A percentile compares a stretch with the other conserved stretches of the same genome.
Evolutionary conservation across 75 land plant species (phyloP).

Genomic region (Pseudotsuga menziesii): DNA sequence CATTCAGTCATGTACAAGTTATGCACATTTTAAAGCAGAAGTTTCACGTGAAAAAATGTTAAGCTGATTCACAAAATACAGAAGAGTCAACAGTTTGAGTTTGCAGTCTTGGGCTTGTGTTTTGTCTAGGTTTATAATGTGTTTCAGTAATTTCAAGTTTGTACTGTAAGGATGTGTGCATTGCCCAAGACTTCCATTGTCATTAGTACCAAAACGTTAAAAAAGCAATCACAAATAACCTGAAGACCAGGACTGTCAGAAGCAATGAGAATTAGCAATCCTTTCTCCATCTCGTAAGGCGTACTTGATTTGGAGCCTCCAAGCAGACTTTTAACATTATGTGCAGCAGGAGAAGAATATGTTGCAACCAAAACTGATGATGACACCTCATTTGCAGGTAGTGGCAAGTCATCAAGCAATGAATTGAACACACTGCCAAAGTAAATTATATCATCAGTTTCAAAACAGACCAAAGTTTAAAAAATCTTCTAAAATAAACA

Average conservation of each 20-base stretch:
- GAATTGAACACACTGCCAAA: conserved; percentile 75
- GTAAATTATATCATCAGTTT: not conserved
- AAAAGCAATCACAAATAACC: conserved; percentile 31
- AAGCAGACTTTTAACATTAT: conserved; percentile 44
- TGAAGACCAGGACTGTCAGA: conserved; percentile 83
- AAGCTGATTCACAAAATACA: not conserved
- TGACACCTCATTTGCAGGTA: conserved; percentile 69
- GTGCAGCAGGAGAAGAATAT: conserved; percentile 29
- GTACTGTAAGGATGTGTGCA: not conserved
- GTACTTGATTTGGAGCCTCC: conserved; percentile 37
- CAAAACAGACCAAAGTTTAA: not conserved
- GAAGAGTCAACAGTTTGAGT: not conserved
- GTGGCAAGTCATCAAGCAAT: conserved; percentile 83
- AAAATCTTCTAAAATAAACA: no score
- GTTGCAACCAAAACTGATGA: conserved; percentile 81
- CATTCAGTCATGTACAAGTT: not conserved
- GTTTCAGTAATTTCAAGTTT: not conserved
- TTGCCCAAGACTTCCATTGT: not conserved
- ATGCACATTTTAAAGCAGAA: not conserved
- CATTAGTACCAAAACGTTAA: not conserved
- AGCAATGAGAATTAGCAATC: conserved; percentile 74
- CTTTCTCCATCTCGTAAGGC: conserved; percentile 69
- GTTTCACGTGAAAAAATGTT: not conserved
- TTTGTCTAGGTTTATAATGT: not conserved
- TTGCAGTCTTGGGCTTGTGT: not conserved